Percentiles rank a stretch among this genome's conserved stretches.
Conservation (phyloP, 345 rosid species). For the Kernera saxatilis region DNA sequence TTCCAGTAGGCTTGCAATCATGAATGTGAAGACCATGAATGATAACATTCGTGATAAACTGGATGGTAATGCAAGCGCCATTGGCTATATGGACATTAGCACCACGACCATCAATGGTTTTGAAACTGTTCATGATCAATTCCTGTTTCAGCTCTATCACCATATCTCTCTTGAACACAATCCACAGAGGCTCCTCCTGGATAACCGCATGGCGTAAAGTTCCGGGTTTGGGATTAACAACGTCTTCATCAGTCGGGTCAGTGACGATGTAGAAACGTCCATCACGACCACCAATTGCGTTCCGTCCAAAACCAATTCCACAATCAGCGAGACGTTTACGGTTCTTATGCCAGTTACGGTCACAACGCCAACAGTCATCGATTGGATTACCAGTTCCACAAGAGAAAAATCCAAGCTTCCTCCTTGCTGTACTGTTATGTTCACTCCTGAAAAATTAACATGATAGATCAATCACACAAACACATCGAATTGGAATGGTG, state of each 20-base stretch:
- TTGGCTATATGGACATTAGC: conserved; percentile 84
- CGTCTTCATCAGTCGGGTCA: conserved; percentile 67
- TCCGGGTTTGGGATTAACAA: conserved; percentile 85
- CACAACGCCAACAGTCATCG: conserved; percentile 95
- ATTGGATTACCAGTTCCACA: conserved; percentile 86
- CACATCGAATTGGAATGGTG: not conserved
- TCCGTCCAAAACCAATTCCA: conserved; percentile 89
- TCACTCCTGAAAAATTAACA: conserved; percentile 49
- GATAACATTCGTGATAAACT: conserved; percentile 75
- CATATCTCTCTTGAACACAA: conserved; percentile 91
- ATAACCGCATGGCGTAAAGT: conserved; percentile 88
- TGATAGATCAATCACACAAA: not conserved
- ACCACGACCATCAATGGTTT: conserved; percentile 92
- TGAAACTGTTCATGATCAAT: conserved; percentile 81
- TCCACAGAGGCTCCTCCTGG: conserved; percentile 84
- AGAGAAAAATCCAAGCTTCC: conserved; percentile 72
- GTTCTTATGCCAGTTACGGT: conserved; percentile 73
- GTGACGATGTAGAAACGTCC: conserved; percentile 82
- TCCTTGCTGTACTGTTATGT: conserved; percentile 64
- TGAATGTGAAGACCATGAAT: conserved; percentile 93
- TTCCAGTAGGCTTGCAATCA: conserved; percentile 94
- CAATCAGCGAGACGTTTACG: conserved; percentile 88
- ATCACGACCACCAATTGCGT: conserved; percentile 87
- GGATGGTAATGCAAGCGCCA: conserved; percentile 88
- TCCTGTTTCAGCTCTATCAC: conserved; percentile 81